These are phyloP conservation scores for Epithemia pelagica DNA, from an alignment of 108 stramenopile genomes.

Conservation along the genomic window DNA sequence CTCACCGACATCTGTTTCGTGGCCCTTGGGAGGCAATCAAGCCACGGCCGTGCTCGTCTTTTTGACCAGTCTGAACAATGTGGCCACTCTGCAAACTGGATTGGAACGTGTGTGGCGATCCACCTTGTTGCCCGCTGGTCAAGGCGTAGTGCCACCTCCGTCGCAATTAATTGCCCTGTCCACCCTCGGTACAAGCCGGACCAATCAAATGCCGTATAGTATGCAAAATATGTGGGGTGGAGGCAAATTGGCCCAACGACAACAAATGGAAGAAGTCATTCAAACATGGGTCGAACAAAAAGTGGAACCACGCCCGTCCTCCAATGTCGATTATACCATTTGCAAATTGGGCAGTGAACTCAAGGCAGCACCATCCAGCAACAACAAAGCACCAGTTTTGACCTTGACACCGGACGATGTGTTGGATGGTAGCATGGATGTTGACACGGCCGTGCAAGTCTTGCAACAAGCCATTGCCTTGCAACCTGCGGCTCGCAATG, in stretches of 20 bases:
- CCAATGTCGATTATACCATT: conserved; percentile 68
- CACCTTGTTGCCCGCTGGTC: conserved; percentile 37
- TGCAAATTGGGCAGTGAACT: conserved; percentile 71
- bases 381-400: conserved; percentile 20
- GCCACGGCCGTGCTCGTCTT: conserved; percentile 53
- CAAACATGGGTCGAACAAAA: conserved; percentile 38
- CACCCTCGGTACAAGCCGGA: conserved; percentile 70
- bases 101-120: conserved; percentile 56
- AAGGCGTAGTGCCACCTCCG: conserved; percentile 48
- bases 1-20: conserved; percentile 38
- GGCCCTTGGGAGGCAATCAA: conserved; percentile 67
- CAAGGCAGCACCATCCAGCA: conserved; percentile 14
- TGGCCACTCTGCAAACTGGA: conserved; percentile 33
- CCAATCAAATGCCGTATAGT: conserved; percentile 65
- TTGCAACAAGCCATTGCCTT: conserved; percentile 36
- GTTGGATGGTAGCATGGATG: conserved; percentile 34
- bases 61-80: conserved; percentile 41
- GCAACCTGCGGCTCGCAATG: conserved; percentile 42
- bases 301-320: conserved; percentile 23
- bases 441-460: conserved; percentile 22
- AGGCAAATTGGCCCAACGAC: conserved; percentile 62
- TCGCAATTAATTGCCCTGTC: conserved; percentile 66
- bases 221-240: conserved; percentile 69
- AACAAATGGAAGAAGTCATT: conserved; percentile 63
- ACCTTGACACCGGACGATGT: conserved; percentile 49